phyloP scores from a whole-genome alignment of 306 rosid genomes.

The Ziziphus jujuba region DNA sequence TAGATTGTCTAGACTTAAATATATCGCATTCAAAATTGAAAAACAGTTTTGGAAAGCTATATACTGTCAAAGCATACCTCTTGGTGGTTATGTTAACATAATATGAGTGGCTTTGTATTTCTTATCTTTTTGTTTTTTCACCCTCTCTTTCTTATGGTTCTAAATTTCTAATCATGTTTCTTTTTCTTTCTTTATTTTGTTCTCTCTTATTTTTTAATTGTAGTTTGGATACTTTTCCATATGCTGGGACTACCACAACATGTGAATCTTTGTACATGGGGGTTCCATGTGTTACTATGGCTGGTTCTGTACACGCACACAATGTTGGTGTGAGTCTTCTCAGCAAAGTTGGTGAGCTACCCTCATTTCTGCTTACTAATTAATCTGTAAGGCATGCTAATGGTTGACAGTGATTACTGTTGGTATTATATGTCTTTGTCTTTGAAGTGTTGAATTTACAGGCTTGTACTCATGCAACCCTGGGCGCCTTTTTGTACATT shows the following conservation, averaged over 20 bases:
- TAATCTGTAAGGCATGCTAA: background rate
- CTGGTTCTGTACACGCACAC: slow-evolving; percentile 96
- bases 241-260: slow-evolving; percentile 98
- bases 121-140: slow-evolving; percentile 13
- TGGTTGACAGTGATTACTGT: background rate
- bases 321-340: slow-evolving; percentile 99
- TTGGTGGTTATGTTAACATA: background rate
- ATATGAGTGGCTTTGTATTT: background rate
- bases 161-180: slow-evolving; percentile 20
- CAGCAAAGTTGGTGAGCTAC: slow-evolving; percentile 79
- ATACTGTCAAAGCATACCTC: background rate
- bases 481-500: background rate
- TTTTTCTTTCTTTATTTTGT: background rate
- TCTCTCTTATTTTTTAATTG: slow-evolving; percentile 20
- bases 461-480: too few relatives aligned
- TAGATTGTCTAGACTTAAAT: too few relatives aligned
- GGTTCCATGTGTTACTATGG: slow-evolving; percentile 98
- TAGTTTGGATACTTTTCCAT: slow-evolving; percentile 98
- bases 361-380: slow-evolving; percentile 9
- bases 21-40: too few relatives aligned
- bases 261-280: slow-evolving; percentile 99
- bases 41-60: background rate
- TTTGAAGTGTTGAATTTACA: too few relatives aligned
- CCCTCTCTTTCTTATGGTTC: slow-evolving; percentile 1
- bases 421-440: too few relatives aligned